Base-by-base conservation (phyloP, 2,329 filamentous ascomycete species). In the Trichoderma endophyticum region DNA sequence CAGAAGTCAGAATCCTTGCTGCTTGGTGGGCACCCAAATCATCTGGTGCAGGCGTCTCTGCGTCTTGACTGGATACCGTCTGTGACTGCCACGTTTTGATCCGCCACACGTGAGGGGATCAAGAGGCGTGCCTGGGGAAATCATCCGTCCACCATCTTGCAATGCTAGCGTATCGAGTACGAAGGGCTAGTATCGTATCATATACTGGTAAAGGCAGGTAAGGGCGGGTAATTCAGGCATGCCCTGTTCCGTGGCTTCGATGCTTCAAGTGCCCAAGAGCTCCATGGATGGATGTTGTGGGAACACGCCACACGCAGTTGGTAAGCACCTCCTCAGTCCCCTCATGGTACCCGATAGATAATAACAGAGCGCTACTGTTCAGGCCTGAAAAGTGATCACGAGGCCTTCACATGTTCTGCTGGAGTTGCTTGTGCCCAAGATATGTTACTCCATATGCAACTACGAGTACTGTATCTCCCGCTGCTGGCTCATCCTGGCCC, bases 51-150 rank as follows among this genome's bases (percentile, higher is more conserved):
- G 66, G 66, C 36, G 66, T 54, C 34, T 59, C 65, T 68, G 65
- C 34, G 26, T 32, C 39, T 34, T 70, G 57, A 70, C 57, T 70
- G 57, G 66, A 57, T 51, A 32, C 57, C 56, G 28, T 54, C 48
- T 61, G 66, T 36, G 57, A n/a, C 56, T 70, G 39, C 66, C 66
- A 70, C 57, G 66, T 69, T 69, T 69, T 51, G 66, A 61, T 69
- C 34, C 39, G 59, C 56, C 57, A 11, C 26, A 28, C 28, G 26
- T 61, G 66, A 39, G 54, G 39, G 28, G 36, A 36, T 15, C 28
- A 70, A 59, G 56, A 61, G 54, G 51, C 64, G 64, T 30, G 54
- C 36, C 57, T 62, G 39, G 30, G 34, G 28, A 54, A 30, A 43
- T 59, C 51, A 54, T 36, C 63, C 30, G 14, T 30, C 34, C 32